Evolutionary conservation across 2,329 filamentous ascomycete species (phyloP).

Genomic region (Bisporella sp.): DNA sequence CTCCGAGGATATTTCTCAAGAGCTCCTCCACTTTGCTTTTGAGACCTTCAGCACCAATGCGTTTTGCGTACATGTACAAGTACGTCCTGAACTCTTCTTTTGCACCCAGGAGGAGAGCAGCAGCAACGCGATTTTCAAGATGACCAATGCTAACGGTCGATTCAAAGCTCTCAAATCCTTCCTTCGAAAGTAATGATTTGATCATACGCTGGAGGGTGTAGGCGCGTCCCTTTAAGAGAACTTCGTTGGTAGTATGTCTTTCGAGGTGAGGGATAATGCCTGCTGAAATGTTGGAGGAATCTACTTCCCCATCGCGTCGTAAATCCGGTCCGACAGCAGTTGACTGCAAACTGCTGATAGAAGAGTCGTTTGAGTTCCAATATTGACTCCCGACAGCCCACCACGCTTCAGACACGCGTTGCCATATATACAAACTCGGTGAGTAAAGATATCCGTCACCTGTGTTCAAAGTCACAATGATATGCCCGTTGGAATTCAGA

Average conservation of each 20-base stretch:
- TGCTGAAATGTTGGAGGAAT: conserved; percentile 63
- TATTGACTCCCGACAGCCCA: conserved; percentile 98
- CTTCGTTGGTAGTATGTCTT: conserved; percentile 89
- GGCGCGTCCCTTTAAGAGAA: conserved; percentile 82
- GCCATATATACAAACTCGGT: conserved; percentile 81
- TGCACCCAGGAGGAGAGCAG: conserved; percentile 74
- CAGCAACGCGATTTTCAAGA: conserved; percentile 89
- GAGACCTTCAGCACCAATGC: conserved; percentile 82
- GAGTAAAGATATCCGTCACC: conserved; percentile 93
- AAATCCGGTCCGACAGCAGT: conserved; percentile 55
- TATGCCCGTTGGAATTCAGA: conserved; percentile 77
- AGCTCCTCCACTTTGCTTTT: conserved; percentile 90
- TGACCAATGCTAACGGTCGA: conserved; percentile 88
- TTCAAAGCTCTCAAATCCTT: conserved; percentile 90
- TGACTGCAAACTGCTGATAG: conserved; percentile 72
- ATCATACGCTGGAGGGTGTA: conserved; percentile 88
- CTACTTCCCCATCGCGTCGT: conserved; percentile 38
- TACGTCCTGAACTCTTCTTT: conserved; percentile 92
- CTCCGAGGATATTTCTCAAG: conserved; percentile 72
- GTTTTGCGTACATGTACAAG: conserved; percentile 96
- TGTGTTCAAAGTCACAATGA: conserved; percentile 87
- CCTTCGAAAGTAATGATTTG: conserved; percentile 78
- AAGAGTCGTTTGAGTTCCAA: conserved; percentile 96
- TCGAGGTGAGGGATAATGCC: conserved; percentile 92
- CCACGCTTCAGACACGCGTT: conserved; percentile 93